phyloP scores from a whole-genome alignment of 2,329 filamentous ascomycete species.

The Clonostachys solani region DNA sequence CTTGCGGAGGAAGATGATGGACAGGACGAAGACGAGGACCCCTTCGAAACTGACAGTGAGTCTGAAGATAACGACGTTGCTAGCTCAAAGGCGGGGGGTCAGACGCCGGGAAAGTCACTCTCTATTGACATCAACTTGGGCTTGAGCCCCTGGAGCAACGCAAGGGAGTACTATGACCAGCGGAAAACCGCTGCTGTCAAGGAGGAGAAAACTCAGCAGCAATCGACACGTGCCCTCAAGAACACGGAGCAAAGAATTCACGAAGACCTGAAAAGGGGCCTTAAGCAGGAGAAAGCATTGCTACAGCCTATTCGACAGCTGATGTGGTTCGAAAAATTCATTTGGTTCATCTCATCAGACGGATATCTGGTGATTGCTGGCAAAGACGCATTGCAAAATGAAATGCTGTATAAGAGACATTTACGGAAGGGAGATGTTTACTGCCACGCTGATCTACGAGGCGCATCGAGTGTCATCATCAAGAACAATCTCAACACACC shows the following conservation, averaged over 20 bases:
- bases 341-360: conserved; percentile 93
- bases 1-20: conserved; percentile 67
- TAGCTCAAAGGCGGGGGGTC: conserved; percentile 23
- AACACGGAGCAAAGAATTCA: conserved; percentile 86
- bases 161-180: conserved; percentile 87
- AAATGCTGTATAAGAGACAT: conserved; percentile 84
- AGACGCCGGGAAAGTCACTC: conserved; percentile 49
- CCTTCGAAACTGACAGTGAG: conserved; percentile 64
- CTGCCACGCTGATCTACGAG: conserved; percentile 83
- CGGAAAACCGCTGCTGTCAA: conserved; percentile 81
- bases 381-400: conserved; percentile 84
- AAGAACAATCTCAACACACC: conserved; percentile 78
- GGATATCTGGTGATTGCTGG: conserved; percentile 89
- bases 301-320: conserved; percentile 77
- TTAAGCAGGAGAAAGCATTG: conserved; percentile 90
- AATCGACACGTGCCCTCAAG: conserved; percentile 79
- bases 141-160: conserved; percentile 83
- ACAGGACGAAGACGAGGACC: conserved; percentile 54
- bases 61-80: conserved; percentile 24
- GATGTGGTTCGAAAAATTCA: conserved; percentile 97
- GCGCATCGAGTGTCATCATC: conserved; percentile 80
- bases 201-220: conserved; percentile 78
- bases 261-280: conserved; percentile 76
- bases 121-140: conserved; percentile 81
- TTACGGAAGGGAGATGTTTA: conserved; percentile 88